phyloP scores from a whole-genome alignment of 306 rosid genomes.

The Prunus armeniaca region DNA sequence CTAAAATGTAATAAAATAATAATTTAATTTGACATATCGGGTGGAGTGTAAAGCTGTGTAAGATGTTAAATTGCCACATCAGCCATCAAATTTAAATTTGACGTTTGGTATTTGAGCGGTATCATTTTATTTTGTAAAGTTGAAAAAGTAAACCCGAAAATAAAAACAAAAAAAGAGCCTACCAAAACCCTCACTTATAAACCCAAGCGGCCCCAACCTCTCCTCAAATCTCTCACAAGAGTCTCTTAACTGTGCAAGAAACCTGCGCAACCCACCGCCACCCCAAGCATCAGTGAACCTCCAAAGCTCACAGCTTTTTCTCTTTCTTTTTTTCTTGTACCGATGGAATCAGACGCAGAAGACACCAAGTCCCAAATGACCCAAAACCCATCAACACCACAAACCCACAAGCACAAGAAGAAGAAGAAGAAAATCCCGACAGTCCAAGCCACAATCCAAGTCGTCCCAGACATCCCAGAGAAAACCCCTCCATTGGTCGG shows the following conservation, averaged over 20 bases:
- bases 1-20: no score
- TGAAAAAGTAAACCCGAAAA: no score
- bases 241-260: background rate
- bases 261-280: background rate
- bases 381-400: constrained; percentile 3
- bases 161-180: no score
- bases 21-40: no score
- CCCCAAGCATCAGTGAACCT: background rate
- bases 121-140: no score
- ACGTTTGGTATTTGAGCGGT: no score
- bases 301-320: background rate
- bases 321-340: background rate
- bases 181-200: no score
- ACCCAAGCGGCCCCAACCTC: background rate
- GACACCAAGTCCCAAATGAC: constrained; percentile 19
- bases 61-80: no score
- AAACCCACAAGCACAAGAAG: constrained; percentile 32
- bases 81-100: no score
- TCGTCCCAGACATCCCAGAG: constrained; percentile 39
- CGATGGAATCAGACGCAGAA: constrained; percentile 55
- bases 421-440: constrained; percentile 29
- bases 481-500: constrained; percentile 60
- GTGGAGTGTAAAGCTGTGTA: no score
- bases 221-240: background rate
- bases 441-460: constrained; percentile 44